A percentile compares a stretch with the other conserved stretches of the same genome.
These are phyloP conservation scores for Linderina pennispora DNA, from an alignment of 192 early-diverging fungal genomes.

Conservation along the genomic window DNA sequence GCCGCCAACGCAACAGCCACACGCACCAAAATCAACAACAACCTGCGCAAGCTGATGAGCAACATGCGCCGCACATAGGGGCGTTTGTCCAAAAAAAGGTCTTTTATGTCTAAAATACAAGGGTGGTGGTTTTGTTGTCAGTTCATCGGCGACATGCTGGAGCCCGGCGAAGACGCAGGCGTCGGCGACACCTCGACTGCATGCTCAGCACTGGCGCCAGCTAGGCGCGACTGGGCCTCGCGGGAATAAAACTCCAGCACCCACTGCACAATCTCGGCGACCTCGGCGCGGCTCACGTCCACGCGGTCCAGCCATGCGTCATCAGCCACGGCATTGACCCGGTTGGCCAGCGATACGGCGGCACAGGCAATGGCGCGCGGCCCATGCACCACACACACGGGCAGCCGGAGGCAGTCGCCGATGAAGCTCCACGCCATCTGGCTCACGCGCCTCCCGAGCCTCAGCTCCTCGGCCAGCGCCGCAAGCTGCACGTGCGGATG, in stretches of 20 bases:
- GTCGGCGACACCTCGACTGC: not conserved
- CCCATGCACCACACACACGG: slow-evolving; percentile 43
- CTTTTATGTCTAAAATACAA: too few species aligned
- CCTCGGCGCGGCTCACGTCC: slow-evolving; percentile 3
- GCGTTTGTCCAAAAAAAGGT: too few species aligned
- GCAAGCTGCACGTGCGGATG: slow-evolving; percentile 32
- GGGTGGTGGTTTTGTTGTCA: too few species aligned
- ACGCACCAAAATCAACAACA: slow-evolving; percentile 39
- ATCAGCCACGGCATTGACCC: slow-evolving; percentile 13
- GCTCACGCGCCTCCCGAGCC: slow-evolving; percentile 12
- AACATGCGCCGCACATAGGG: slow-evolving; percentile 30
- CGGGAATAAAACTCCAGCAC: slow-evolving; percentile 32
- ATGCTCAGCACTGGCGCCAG: not conserved
- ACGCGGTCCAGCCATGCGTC: slow-evolving; percentile 24
- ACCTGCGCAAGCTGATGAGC: slow-evolving; percentile 46
- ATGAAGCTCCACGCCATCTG: slow-evolving; percentile 53
- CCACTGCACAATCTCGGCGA: slow-evolving; percentile 32
- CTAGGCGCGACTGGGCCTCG: slow-evolving; percentile 26
- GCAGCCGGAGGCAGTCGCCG: slow-evolving; percentile 45
- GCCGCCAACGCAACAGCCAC: slow-evolving; percentile 42
- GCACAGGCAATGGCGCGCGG: slow-evolving; percentile 43
- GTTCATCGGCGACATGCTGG: slow-evolving; percentile 3
- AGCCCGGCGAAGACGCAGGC: not conserved
- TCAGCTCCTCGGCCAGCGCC: slow-evolving; percentile 7
- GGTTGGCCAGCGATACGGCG: slow-evolving; percentile 31